Conservation (phyloP, 1,284 basidiomycete species). For the Irpex rosettiformis region DNA sequence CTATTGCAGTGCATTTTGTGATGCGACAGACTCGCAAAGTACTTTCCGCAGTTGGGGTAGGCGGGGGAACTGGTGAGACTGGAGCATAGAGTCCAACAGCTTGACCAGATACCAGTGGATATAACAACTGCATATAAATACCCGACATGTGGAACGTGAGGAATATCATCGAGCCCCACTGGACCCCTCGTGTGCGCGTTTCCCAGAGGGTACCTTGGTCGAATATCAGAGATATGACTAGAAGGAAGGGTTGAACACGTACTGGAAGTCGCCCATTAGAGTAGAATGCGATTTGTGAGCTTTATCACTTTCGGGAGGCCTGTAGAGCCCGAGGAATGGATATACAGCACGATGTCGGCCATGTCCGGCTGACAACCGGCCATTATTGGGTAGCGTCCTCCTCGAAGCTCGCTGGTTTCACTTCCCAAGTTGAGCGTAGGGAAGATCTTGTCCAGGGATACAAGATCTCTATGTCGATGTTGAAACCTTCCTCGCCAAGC, state of each 20-base stretch:
- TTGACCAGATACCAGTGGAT: conserved; percentile 7
- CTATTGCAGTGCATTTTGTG: background rate
- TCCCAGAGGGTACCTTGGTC: background rate
- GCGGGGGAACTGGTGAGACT: conserved; percentile 5
- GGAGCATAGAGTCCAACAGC: conserved; percentile 7
- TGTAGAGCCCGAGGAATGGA: conserved; percentile 16
- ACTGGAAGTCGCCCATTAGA: conserved; percentile 6
- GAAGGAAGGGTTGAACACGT: background rate
- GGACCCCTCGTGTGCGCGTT: background rate
- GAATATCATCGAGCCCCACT: conserved; percentile 8
- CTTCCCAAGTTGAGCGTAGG: conserved; percentile 6
- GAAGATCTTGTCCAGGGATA: conserved; percentile 10
- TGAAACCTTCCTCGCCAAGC: background rate
- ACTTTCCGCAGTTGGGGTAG: conserved; percentile 13
- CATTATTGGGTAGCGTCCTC: conserved; percentile 6
- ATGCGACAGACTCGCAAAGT: conserved; percentile 5
- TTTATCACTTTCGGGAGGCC: conserved; percentile 21
- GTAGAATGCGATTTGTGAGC: conserved; percentile 6
- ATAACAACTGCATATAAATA: conserved; percentile 12
- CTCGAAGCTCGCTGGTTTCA: background rate
- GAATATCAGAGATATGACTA: background rate
- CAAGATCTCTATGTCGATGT: conserved; percentile 10
- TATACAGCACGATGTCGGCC: conserved; percentile 7
- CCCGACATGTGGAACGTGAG: conserved; percentile 21
- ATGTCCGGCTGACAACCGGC: background rate